A percentile compares a stretch with the other conserved stretches of the same genome.
phyloP scores from a whole-genome alignment of 805 yeast genomes.

The Monosporozyma siamensis region DNA sequence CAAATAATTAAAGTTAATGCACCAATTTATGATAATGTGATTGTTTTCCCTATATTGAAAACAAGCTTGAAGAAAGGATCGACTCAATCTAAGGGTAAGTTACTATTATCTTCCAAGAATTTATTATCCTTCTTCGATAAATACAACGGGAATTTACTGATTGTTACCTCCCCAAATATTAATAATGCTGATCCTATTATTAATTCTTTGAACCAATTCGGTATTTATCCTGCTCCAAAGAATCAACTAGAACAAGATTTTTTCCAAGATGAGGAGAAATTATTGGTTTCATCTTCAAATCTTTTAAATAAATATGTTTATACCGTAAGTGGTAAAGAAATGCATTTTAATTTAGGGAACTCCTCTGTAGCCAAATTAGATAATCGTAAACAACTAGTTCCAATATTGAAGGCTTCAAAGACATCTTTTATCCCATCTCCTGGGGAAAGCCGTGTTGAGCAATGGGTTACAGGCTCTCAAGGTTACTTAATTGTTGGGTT shows the following conservation, averaged over 20 bases:
- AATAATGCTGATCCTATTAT: constrained; percentile 54
- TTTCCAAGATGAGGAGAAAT: constrained; percentile 33
- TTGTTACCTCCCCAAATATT: constrained; percentile 44
- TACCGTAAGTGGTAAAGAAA: constrained; percentile 2
- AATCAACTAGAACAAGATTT: constrained; percentile 57
- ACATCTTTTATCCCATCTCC: constrained; percentile 45
- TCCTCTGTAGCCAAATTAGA: constrained; percentile 66
- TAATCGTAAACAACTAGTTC: constrained; percentile 61
- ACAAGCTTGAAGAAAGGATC: neutral
- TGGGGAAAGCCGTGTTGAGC: too few species aligned
- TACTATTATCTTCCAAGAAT: constrained; percentile 36
- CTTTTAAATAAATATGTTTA: constrained; percentile 8
- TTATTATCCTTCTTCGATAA: constrained; percentile 49
- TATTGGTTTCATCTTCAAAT: constrained; percentile 11
- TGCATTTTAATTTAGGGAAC: constrained; percentile 25
- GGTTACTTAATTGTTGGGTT: constrained; percentile 66
- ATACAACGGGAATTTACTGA: constrained; percentile 64
- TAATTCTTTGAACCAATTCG: constrained; percentile 65
- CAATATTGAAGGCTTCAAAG: constrained; percentile 56
- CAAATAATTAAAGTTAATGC: constrained; percentile 33
- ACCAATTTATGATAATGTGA: constrained; percentile 43
- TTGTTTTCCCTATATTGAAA: constrained; percentile 43
- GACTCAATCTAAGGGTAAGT: constrained; percentile 32
- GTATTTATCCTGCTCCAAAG: constrained; percentile 75
- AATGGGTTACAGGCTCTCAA: constrained; percentile 79